Base-by-base conservation (phyloP, 345 rosid genomes). In the Viola odorata region DNA sequence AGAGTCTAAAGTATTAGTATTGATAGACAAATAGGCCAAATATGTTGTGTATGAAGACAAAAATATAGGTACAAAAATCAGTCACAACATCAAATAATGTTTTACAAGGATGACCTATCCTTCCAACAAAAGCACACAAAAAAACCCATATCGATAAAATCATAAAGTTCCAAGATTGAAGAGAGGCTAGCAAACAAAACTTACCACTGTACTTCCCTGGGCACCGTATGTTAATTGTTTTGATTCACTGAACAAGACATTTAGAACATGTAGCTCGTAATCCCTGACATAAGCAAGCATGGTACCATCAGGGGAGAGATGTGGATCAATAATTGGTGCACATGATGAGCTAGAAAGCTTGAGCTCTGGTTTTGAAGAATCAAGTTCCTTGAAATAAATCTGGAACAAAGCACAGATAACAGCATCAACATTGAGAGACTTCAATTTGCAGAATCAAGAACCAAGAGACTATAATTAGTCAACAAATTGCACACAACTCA, bases 371-470 rank as follows among this genome's bases (percentile, higher is more conserved):
- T 73, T 73, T 50, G 88, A 77, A 62, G 78, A 77, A 72, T 74
- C 57, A 68, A 92, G 76, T 39, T 92, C 97, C 70, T 86, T 90
- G 72, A 87, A 80, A 76, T 85, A 92, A 44, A 92, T 77, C 98
- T 92, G 85, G 49, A 53, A 72, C 5, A 52, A 36, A 55, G 32
- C 57, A 58, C 52, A 41, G 59, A 53, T 40, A 45, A 36, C 45
- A 64, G 37, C 63, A 57, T 50, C 41, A 56, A 47, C 36, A 40
- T 13, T 23, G 23, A 68, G 12, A 23, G 16, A 41, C 15, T 15
- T 45, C n/a, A 17, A n/a, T 44, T 57, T 48, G 68, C 12, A 8
- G 45, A 50, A 23, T 23, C 32, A 23, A 23, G 32, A 23, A 23
- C 32, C 32, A 23, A 23, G 32, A 23, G 32, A 23, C 32, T 23